phyloP scores from a whole-genome alignment of 495 filamentous ascomycete species.

The Lophium mytilinum region DNA sequence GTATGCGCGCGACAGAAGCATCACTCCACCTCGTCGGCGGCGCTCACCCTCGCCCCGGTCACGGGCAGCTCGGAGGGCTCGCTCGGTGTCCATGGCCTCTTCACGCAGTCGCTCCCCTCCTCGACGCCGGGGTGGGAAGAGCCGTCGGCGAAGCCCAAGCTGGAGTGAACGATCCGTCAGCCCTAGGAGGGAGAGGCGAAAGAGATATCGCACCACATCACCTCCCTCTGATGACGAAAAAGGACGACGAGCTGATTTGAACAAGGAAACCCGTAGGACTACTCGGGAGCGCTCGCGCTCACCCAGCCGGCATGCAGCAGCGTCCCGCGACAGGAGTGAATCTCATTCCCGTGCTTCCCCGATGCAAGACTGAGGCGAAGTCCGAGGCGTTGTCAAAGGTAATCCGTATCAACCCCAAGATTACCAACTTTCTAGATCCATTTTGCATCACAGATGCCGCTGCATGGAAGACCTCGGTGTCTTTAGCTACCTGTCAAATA shows the following conservation, averaged over 20 bases:
- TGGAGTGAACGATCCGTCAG: conserved; percentile 39
- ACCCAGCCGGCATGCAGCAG: too few relatives aligned
- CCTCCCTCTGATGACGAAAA: conserved; percentile 37
- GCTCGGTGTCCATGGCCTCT: neutral
- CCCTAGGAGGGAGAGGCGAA: conserved; percentile 22
- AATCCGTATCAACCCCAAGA: too few relatives aligned
- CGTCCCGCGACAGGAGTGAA: too few relatives aligned
- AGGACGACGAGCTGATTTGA: conserved; percentile 43
- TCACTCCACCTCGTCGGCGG: conserved; percentile 35
- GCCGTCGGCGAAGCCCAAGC: conserved; percentile 14
- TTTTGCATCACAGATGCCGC: too few relatives aligned
- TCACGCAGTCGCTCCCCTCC: conserved; percentile 24
- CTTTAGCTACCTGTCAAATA: too few relatives aligned
- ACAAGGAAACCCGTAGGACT: conserved; percentile 26
- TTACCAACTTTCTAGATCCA: too few relatives aligned
- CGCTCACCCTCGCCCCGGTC: conserved; percentile 58
- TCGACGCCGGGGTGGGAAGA: conserved; percentile 8
- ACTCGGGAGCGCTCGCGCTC: too few relatives aligned
- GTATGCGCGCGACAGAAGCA: conserved; percentile 19
- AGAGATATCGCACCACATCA: conserved; percentile 33
- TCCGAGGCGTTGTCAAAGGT: too few relatives aligned
- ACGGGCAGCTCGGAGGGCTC: conserved; percentile 33
- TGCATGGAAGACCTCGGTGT: too few relatives aligned
- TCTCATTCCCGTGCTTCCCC: too few relatives aligned
- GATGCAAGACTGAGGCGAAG: too few relatives aligned